Percentiles rank a stretch among this genome's conserved stretches.
Conservation (phyloP, 345 rosid genomes). For the Adansonia digitata region DNA sequence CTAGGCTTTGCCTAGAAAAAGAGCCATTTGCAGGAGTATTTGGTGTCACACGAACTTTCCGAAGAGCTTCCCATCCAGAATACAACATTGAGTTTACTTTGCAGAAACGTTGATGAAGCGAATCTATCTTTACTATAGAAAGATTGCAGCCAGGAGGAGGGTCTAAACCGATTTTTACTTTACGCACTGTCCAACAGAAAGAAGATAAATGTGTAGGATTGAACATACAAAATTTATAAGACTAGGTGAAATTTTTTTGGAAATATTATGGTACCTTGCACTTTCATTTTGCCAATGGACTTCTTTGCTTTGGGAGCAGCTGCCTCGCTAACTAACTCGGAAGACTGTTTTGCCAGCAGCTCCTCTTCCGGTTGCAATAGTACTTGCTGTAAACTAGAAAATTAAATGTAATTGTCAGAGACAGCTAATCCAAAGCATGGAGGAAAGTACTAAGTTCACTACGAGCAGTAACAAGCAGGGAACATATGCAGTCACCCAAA, state of each 20-base stretch:
- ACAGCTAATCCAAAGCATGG: neutral
- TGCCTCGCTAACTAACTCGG: conserved; percentile 53
- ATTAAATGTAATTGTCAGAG: conserved; percentile 1
- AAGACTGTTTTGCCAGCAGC: conserved; percentile 52
- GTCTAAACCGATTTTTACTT: conserved; percentile 67
- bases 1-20: conserved; percentile 73
- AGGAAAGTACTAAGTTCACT: neutral
- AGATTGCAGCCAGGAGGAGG: conserved; percentile 75
- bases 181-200: conserved; percentile 55
- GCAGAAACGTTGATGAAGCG: conserved; percentile 48
- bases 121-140: conserved; percentile 48
- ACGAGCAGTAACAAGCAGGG: neutral
- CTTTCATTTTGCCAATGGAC: conserved; percentile 74
- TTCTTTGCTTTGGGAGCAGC: conserved; percentile 68
- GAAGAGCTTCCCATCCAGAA: conserved; percentile 69
- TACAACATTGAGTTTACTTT: conserved; percentile 47
- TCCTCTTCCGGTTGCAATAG: conserved; percentile 93
- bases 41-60: conserved; percentile 53
- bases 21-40: conserved; percentile 58
- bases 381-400: conserved; percentile 50
- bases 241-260: neutral
- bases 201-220: conserved; percentile 18
- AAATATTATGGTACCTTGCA: conserved; percentile 55
- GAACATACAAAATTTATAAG: neutral
- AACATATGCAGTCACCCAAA: conserved; percentile 49